Evolutionary conservation across 768 basidiomycete species (phyloP).

Genomic region (Boletus rubropictus): DNA sequence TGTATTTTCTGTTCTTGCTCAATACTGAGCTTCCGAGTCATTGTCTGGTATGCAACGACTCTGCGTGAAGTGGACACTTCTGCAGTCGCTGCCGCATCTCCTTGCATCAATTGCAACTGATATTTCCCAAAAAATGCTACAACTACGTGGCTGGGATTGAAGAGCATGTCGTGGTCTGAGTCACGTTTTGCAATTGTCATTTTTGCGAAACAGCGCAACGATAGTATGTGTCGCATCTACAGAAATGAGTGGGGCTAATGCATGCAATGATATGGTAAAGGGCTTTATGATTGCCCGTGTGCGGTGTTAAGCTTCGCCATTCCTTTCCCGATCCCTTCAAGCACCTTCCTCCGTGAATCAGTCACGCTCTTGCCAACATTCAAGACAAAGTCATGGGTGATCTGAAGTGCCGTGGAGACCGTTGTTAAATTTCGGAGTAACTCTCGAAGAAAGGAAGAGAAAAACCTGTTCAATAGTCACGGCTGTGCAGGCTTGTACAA

Average conservation of each 20-base stretch:
- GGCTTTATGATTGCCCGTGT: conserved; percentile 28
- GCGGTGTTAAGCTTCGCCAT: conserved; percentile 46
- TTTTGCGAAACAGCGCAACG: no score
- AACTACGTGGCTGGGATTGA: no score
- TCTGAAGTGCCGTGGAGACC: conserved; percentile 31
- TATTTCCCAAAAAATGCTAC: no score
- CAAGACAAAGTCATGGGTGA: conserved; percentile 60
- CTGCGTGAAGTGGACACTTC: no score
- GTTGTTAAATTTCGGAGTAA: background rate
- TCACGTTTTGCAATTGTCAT: no score
- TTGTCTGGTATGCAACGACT: no score
- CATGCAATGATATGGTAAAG: background rate
- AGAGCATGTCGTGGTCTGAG: no score
- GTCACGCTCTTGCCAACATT: conserved; percentile 57
- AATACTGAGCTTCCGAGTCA: no score
- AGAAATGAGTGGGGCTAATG: conserved; percentile 27
- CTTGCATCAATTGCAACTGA: no score
- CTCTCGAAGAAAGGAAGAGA: background rate
- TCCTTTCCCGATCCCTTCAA: conserved; percentile 70
- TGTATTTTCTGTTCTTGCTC: no score
- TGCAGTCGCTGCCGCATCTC: no score
- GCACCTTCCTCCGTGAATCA: conserved; percentile 65
- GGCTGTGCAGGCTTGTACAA: conserved; percentile 47
- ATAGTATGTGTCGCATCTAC: conserved; percentile 7
- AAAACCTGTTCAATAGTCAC: conserved; percentile 35